These are phyloP conservation scores for Rhodotorula sp. DNA, from an alignment of 1,284 basidiomycete genomes.

Conservation along the genomic window DNA sequence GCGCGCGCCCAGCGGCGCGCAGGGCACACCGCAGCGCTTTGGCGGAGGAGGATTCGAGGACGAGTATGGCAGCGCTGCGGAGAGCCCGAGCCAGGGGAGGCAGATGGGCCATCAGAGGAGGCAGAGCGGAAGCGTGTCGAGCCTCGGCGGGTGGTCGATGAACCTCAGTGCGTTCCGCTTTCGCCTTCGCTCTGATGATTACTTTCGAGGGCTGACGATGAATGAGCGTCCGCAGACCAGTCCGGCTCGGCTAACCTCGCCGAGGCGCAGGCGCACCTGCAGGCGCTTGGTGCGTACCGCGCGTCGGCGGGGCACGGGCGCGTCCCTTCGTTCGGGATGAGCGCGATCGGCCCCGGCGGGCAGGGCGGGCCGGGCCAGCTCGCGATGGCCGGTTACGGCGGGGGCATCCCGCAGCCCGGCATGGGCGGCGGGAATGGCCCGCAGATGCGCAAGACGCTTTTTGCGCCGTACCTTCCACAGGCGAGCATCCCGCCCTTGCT, in stretches of 20 bases:
- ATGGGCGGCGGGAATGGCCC: conserved; percentile 55
- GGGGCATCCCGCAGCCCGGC: conserved; percentile 69
- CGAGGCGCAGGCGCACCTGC: conserved; percentile 79
- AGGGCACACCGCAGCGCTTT: conserved; percentile 2
- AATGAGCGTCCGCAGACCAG: conserved; percentile 4
- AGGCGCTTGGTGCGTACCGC: conserved; percentile 95
- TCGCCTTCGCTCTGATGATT: not conserved
- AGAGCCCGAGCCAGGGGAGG: conserved; percentile 7
- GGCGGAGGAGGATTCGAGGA: not conserved
- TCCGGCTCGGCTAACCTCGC: conserved; percentile 48
- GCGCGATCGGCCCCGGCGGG: conserved; percentile 58
- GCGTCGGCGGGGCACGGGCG: conserved; percentile 94
- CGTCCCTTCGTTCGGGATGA: conserved; percentile 96
- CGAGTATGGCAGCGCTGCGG: not conserved
- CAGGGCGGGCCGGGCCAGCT: conserved; percentile 40
- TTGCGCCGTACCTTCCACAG: conserved; percentile 97
- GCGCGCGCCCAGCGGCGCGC: not conserved
- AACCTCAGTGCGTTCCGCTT: conserved; percentile 20
- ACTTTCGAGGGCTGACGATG: not conserved
- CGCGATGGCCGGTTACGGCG: conserved; percentile 77
- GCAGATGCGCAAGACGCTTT: conserved; percentile 95
- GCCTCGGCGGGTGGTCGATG: conserved; percentile 32
- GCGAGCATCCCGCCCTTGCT: conserved; percentile 94
- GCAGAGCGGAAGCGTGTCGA: conserved; percentile 37
- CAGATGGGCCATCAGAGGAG: conserved; percentile 26